Base-by-base conservation (phyloP, 1,139 yeast species). In the Candida freyschussii region DNA sequence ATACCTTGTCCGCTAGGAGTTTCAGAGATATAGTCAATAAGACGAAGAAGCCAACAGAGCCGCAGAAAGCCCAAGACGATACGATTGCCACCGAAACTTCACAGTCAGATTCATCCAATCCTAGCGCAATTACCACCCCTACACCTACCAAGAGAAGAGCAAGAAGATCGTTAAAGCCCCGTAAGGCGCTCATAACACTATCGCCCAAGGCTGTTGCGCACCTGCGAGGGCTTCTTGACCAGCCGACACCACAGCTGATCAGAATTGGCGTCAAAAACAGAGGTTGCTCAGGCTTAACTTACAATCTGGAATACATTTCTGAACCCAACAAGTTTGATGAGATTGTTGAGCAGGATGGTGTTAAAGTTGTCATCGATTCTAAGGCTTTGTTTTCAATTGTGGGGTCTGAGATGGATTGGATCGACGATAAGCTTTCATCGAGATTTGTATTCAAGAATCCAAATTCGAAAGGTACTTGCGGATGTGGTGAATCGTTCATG, bases 401-500 rank as follows among this genome's bases (percentile, higher is more conserved):
- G 39, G 98, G 98, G 1, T 82, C 95, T 4, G 95, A 87, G 60
- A 91, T 91, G 98, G 98, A 91, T 62, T 91, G 96, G 95, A 68
- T 85, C 39, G 97, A 91, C 54, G 96, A 91, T 56, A 87, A 86
- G 59, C 67, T 91, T 44, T 75, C 89, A 22, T 79, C 94, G 13
- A 74, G 94, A 54, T 91, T 91, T 57, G 86, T 91, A 23, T 91
- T 91, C 67, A 79, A 72, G 60, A 91, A 91, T 59, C 98, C 98
- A 41, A 91, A 91, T 60, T 82, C 95, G 29, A 91, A 89, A 65
- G 97, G 97, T 21, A 84, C 95, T 34, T 91, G 98, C 62, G 98
- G 98, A 13, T 91, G 98, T 60, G 98, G 97, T 36, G 98, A 91
- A 63, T 85, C 96, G 6, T 91, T 91, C 59, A 89, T 89, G 96